Evolutionary conservation across 2,329 filamentous ascomycete genomes (phyloP).

Genomic region (Pseudogymnoascus sp.): DNA sequence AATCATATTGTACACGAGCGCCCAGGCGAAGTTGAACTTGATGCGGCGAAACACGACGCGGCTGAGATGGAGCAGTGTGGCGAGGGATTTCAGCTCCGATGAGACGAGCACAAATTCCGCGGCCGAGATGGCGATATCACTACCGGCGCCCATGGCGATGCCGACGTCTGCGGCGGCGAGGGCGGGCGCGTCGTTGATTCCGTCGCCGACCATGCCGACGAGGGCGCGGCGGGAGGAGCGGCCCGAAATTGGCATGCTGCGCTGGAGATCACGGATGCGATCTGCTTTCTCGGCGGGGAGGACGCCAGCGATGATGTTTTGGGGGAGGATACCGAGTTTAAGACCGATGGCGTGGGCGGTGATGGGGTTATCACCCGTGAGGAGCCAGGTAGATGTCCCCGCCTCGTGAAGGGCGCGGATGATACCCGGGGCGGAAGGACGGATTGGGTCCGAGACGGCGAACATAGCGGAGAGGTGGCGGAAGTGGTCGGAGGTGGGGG

Average conservation of each 20-base stretch:
- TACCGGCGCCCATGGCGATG: constrained; percentile 68
- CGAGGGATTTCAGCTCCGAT: constrained; percentile 45
- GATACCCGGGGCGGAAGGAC: constrained; percentile 59
- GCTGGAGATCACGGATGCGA: constrained; percentile 56
- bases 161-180: constrained; percentile 69
- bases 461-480: constrained; percentile 57
- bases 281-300: constrained; percentile 75
- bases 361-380: constrained; percentile 82
- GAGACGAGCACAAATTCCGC: constrained; percentile 70
- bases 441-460: constrained; percentile 72
- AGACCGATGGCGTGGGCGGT: constrained; percentile 73
- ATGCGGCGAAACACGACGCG: constrained; percentile 52
- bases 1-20: constrained; percentile 51
- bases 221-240: constrained; percentile 35
- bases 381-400: constrained; percentile 77
- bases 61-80: constrained; percentile 49
- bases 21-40: constrained; percentile 59
- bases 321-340: constrained; percentile 61
- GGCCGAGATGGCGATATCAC: constrained; percentile 69
- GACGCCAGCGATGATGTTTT: constrained; percentile 78
- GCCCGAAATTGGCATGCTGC: neutral
- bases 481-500: neutral
- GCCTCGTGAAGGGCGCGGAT: constrained; percentile 54
- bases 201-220: constrained; percentile 74
- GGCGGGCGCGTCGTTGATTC: constrained; percentile 74